Evolutionary conservation across 2,329 filamentous ascomycete species (phyloP).

Genomic region (Neofusicoccum laricinum): DNA sequence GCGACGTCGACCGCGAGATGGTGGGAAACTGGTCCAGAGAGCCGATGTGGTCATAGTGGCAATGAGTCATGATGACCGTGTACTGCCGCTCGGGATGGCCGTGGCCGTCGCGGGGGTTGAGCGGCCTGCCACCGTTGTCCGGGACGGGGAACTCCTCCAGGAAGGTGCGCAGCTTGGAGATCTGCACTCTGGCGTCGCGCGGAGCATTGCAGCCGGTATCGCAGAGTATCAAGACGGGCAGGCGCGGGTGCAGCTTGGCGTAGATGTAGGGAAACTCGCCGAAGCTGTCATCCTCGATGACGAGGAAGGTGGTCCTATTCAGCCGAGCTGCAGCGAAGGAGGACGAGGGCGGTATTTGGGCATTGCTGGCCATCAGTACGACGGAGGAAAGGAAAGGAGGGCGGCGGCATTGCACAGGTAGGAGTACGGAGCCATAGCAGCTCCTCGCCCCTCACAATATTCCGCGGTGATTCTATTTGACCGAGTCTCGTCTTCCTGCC

Average conservation of each 20-base stretch:
- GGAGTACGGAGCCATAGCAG: neutral
- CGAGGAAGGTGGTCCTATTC: slow-evolving; percentile 44
- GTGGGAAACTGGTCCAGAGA: slow-evolving; percentile 36
- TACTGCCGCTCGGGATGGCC: slow-evolving; percentile 27
- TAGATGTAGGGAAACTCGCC: slow-evolving; percentile 47
- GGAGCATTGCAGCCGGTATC: slow-evolving; percentile 48
- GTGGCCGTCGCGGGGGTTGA: slow-evolving; percentile 35
- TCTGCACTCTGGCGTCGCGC: slow-evolving; percentile 22
- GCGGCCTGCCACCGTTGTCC: slow-evolving; percentile 31
- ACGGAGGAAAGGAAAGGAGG: neutral
- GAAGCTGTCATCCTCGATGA: slow-evolving; percentile 45
- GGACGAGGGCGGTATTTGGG: slow-evolving; percentile 9
- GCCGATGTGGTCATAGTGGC: slow-evolving; percentile 45
- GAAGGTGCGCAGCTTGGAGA: slow-evolving; percentile 39
- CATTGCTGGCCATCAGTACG: slow-evolving; percentile 5
- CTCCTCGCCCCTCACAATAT: neutral
- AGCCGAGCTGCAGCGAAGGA: slow-evolving; percentile 37
- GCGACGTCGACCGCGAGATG: neutral
- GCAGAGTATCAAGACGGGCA: slow-evolving; percentile 36
- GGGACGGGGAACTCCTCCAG: slow-evolving; percentile 41
- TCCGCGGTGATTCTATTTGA: slow-evolving; percentile 8
- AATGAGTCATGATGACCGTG: slow-evolving; percentile 46
- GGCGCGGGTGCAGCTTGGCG: slow-evolving; percentile 38
- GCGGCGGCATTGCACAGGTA: neutral
- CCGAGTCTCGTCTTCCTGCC: slow-evolving; percentile 5